Evolutionary conservation across 345 rosid genomes (phyloP).

Genomic region (Ricinus communis): DNA sequence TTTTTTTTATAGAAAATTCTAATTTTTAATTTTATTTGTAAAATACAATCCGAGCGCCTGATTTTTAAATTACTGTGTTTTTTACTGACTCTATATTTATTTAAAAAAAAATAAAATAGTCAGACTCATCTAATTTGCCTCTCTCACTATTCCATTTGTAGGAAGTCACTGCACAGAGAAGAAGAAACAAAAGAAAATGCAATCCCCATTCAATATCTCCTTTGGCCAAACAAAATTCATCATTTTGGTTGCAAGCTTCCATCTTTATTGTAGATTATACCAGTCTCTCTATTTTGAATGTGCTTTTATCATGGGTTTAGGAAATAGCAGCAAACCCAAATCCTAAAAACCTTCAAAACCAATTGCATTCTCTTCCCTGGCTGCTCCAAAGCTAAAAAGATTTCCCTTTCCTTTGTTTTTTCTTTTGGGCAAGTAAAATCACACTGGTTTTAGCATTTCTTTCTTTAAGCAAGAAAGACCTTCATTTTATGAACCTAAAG

Average conservation of each 20-base stretch:
- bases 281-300: not conserved
- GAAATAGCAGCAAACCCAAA: not conserved
- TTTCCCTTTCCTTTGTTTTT: not conserved
- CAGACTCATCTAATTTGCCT: too few species aligned
- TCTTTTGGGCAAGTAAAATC: not conserved
- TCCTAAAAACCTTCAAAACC: slow-evolving; percentile 7
- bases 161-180: slow-evolving; percentile 15
- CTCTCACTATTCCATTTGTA: slow-evolving; percentile 19
- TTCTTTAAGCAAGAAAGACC: too few species aligned
- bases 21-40: too few species aligned
- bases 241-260: too few species aligned
- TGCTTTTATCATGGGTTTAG: not conserved
- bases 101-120: too few species aligned
- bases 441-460: not conserved
- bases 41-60: too few species aligned
- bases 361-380: not conserved
- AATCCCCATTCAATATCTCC: slow-evolving; percentile 8
- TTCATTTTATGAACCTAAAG: not conserved
- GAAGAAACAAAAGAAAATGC: slow-evolving; percentile 9
- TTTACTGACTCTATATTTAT: too few species aligned
- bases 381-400: not conserved
- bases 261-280: not conserved
- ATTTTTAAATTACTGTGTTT: too few species aligned
- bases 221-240: not conserved
- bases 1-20: too few species aligned